Evolutionary conservation across 1,139 yeast species (phyloP).

Genomic region (Zygoascus sp.): DNA sequence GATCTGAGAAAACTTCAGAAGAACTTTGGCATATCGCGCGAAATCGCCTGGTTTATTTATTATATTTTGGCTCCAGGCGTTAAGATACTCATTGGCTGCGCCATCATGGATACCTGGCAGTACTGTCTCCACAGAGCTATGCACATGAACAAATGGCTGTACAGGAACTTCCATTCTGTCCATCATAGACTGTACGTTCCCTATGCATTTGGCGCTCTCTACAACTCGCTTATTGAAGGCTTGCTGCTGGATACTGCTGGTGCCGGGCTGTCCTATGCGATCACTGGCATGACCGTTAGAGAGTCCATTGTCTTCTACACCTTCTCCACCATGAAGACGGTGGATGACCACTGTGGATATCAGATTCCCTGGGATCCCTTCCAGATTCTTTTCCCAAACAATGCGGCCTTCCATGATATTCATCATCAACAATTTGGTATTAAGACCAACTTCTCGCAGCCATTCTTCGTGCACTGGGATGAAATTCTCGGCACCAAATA

Average conservation of each 20-base stretch:
- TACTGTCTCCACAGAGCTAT: slow-evolving; percentile 76
- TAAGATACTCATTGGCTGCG: slow-evolving; percentile 58
- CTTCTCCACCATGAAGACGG: slow-evolving; percentile 91
- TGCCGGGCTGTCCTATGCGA: slow-evolving; percentile 72
- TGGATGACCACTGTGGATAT: slow-evolving; percentile 97
- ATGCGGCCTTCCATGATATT: slow-evolving; percentile 92
- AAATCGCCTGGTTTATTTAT: slow-evolving; percentile 20
- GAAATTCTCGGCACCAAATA: slow-evolving; percentile 63
- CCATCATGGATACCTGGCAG: slow-evolving; percentile 91
- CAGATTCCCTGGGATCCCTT: slow-evolving; percentile 85
- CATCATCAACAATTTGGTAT: slow-evolving; percentile 97
- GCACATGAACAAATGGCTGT: slow-evolving; percentile 76
- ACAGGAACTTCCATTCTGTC: slow-evolving; percentile 81
- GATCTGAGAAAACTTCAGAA: slow-evolving; percentile 64
- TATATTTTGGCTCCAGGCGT: slow-evolving; percentile 43
- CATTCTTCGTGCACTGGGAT: slow-evolving; percentile 96
- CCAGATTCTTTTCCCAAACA: slow-evolving; percentile 87
- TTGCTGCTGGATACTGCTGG: slow-evolving; percentile 87
- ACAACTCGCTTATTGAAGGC: slow-evolving; percentile 92
- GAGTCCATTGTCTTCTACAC: slow-evolving; percentile 72
- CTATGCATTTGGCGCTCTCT: slow-evolving; percentile 92
- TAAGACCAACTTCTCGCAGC: slow-evolving; percentile 92
- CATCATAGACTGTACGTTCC: slow-evolving; percentile 95
- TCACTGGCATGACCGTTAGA: slow-evolving; percentile 63
- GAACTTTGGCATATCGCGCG: slow-evolving; percentile 21